Evolutionary conservation across 805 yeast genomes (phyloP).

Genomic region (Pichia cephalocereana): DNA sequence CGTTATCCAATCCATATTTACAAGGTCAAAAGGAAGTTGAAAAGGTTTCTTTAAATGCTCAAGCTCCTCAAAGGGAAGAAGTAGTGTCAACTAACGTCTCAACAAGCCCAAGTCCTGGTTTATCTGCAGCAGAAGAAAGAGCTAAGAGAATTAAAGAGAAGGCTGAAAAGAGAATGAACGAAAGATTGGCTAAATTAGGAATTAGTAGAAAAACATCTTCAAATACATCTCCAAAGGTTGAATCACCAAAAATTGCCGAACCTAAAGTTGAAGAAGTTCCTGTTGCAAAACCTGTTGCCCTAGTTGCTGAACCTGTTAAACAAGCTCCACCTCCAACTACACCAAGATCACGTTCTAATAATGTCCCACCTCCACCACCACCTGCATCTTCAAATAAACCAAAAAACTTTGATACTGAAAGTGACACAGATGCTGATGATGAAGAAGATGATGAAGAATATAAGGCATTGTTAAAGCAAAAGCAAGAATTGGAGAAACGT

Average conservation of each 20-base stretch:
- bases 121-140: conserved; percentile 48
- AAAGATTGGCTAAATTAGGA: conserved; percentile 74
- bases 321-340: conserved; percentile 14
- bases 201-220: conserved; percentile 23
- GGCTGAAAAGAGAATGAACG: conserved; percentile 75
- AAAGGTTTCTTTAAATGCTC: neutral
- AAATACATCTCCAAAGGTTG: conserved; percentile 11
- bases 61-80: neutral
- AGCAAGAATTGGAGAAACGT: conserved; percentile 34
- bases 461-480: conserved; percentile 37
- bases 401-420: neutral
- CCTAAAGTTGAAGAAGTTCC: neutral
- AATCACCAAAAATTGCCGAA: neutral
- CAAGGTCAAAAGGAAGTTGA: neutral
- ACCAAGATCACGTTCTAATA: conserved; percentile 9
- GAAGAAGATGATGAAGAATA: conserved; percentile 39
- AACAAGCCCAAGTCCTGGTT: neutral
- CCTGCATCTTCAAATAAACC: conserved; percentile 1
- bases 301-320: neutral
- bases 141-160: conserved; percentile 78
- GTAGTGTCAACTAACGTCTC: neutral
- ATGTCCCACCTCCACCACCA: neutral
- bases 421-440: conserved; percentile 14
- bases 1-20: conserved; percentile 3
- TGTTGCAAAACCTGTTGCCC: neutral